Evolutionary conservation across 495 filamentous ascomycete genomes (phyloP).

Genomic region (Penicillium dipodomyicola): DNA sequence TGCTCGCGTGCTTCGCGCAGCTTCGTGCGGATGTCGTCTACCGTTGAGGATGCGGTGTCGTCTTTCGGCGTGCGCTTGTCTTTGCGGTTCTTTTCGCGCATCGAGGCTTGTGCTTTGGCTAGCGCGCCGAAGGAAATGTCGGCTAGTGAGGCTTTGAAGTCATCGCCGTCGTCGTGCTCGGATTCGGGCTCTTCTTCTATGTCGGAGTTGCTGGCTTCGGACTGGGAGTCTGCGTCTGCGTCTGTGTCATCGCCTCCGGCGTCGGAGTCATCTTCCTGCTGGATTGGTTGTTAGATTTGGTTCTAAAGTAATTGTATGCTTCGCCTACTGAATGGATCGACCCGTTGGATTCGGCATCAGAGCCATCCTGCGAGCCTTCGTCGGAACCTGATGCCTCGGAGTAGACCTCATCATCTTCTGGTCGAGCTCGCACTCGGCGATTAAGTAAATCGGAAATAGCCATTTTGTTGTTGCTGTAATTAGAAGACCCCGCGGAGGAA

Average conservation of each 20-base stretch:
- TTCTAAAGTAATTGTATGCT: not conserved
- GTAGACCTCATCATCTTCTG: constrained; percentile 51
- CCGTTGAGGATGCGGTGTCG: constrained; percentile 22
- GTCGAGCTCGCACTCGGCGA: constrained; percentile 57
- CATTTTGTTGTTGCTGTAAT: constrained; percentile 30
- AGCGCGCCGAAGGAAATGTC: constrained; percentile 83
- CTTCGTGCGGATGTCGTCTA: constrained; percentile 40
- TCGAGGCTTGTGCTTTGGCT: constrained; percentile 73
- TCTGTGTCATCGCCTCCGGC: constrained; percentile 11
- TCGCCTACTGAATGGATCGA: constrained; percentile 3
- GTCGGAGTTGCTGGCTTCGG: constrained; percentile 21
- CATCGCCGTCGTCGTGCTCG: constrained; percentile 32
- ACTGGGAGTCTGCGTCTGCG: constrained; percentile 23
- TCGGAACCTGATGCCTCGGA: constrained; percentile 31
- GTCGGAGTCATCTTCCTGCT: constrained; percentile 12
- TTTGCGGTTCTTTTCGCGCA: constrained; percentile 47
- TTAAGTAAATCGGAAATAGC: constrained; percentile 52
- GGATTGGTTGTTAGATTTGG: not conserved
- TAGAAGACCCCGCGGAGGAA: constrained; percentile 1
- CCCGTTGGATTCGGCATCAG: constrained; percentile 23
- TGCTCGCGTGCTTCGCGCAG: constrained; percentile 40
- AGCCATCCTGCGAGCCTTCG: constrained; percentile 27
- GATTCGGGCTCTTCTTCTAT: constrained; percentile 14
- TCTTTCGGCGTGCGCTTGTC: constrained; percentile 28
- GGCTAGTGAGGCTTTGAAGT: constrained; percentile 41